Percentiles rank a stretch among this genome's conserved stretches.
These are phyloP conservation scores for Tuber microsphaerosporum DNA, from an alignment of 495 filamentous ascomycete species.

Conservation along the genomic window DNA sequence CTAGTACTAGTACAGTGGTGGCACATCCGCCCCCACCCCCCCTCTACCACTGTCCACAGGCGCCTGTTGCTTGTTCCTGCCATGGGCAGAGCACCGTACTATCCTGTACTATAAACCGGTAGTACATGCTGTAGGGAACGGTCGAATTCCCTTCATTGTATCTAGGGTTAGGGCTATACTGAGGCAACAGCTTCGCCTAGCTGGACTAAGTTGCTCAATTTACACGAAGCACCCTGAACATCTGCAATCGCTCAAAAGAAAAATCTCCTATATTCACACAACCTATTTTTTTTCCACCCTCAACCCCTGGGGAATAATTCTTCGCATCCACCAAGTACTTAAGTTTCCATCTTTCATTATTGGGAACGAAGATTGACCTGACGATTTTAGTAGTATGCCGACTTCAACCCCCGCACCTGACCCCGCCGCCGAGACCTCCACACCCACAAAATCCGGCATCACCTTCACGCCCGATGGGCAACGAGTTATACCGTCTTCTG, in stretches of 20 bases:
- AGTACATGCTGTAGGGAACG: no score
- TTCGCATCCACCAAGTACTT: not conserved
- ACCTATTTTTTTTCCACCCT: not conserved
- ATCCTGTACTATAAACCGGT: no score
- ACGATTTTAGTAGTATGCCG: conserved; percentile 6
- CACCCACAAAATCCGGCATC: conserved; percentile 66
- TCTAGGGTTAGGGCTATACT: not conserved
- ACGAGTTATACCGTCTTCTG: conserved; percentile 78
- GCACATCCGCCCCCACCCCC: no score
- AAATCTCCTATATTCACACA: not conserved
- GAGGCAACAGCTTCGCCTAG: not conserved
- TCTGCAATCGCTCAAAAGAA: not conserved
- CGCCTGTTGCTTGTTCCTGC: not conserved
- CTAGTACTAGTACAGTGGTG: no score
- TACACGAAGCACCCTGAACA: not conserved
- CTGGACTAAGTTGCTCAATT: not conserved
- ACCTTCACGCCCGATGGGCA: conserved; percentile 68
- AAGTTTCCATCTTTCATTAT: conserved; percentile 14
- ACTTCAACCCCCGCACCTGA: conserved; percentile 21
- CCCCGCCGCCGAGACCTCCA: conserved; percentile 38
- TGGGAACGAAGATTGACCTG: conserved; percentile 2
- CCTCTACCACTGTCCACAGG: not conserved
- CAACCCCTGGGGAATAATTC: not conserved
- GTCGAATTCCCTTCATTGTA: not conserved
- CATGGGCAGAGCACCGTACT: not conserved